Base-by-base conservation (phyloP, 495 filamentous ascomycete genomes). In the Hypomontagnella submonticulosa region DNA sequence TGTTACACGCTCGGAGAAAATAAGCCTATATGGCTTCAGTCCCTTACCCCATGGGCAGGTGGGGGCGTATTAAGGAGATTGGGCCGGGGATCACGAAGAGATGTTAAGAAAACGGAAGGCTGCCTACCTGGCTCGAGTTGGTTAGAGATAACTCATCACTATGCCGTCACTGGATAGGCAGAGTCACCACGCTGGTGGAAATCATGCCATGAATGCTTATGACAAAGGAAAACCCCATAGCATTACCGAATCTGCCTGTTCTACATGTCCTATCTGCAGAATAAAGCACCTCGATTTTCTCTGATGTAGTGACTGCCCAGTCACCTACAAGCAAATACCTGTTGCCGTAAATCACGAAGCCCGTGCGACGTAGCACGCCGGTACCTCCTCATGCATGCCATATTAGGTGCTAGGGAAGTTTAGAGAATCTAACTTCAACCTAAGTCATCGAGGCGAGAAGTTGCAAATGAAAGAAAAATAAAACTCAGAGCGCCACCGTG, bases 1-100 rank as follows among this genome's bases (percentile, higher is more conserved):
- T 68, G 54, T 40, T 40, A 68, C 65, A 13, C 36, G 49, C 1
- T 55, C 64, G 64, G 64, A 15, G 54, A 54, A 53, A 43, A 34
- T 38, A 61, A 13, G 20, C 15, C 34, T 15, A 19, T n/a, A 1
- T 15, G 38, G 41, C 19, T 19, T 18, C 46, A 13, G n/a, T 19
- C 10, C 19, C 15, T 32, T 20, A 23, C 3, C 20, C 20, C 0
- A 40, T 34, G 32, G n/a, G 16, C 27, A n/a, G n/a, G 30, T 15
- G 44, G 53, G 47, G 33, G 32, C n/a, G n/a, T 18, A 19, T 33
- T 32, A 19, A 51, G 23, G 44, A 13, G 16, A 43, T 27, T 13
- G 4, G 23, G 11, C 23, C 9, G 8, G 38, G 44, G 10, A 44
- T 38, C 16, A 11, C 16, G 7, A 11, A 20, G 44, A 51, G 8